A percentile compares a stretch with the other conserved stretches of the same genome.
These are phyloP conservation scores for Neonectria punicea DNA, from an alignment of 2,329 filamentous ascomycete species.

Conservation along the genomic window DNA sequence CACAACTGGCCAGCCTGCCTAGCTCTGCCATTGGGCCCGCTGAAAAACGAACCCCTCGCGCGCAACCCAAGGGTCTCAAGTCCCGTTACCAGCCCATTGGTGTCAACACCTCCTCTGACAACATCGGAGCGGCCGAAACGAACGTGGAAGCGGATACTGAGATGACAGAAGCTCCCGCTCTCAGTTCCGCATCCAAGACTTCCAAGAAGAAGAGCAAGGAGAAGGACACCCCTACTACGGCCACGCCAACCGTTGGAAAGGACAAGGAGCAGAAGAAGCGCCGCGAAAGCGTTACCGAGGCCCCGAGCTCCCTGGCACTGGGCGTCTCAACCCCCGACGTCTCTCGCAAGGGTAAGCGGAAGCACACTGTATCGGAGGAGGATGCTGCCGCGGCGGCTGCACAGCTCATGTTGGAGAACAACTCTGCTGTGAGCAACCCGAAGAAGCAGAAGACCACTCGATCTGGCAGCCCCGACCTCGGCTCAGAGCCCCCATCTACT, in stretches of 20 bases:
- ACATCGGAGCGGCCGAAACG: slow-evolving; percentile 55
- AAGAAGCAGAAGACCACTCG: slow-evolving; percentile 53
- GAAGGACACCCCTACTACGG: slow-evolving; percentile 30
- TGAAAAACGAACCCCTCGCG: slow-evolving; percentile 63
- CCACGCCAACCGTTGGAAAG: slow-evolving; percentile 38
- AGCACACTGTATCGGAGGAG: slow-evolving; percentile 51
- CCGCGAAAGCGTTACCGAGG: slow-evolving; percentile 22
- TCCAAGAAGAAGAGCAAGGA: slow-evolving; percentile 46
- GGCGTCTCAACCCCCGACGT: slow-evolving; percentile 35
- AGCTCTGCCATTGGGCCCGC: slow-evolving; percentile 52
- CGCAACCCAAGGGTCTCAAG: slow-evolving; percentile 74
- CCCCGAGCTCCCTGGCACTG: slow-evolving; percentile 27
- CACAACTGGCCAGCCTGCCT: slow-evolving; percentile 55
- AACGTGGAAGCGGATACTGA: slow-evolving; percentile 58
- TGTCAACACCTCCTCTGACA: slow-evolving; percentile 49
- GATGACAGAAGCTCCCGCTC: slow-evolving; percentile 54
- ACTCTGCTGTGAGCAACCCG: slow-evolving; percentile 53
- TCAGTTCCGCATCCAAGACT: slow-evolving; percentile 34
- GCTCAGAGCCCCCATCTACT: slow-evolving; percentile 43
- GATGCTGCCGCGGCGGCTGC: slow-evolving; percentile 49
- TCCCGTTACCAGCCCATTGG: slow-evolving; percentile 76
- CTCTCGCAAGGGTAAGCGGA: slow-evolving; percentile 51
- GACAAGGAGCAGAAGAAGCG: slow-evolving; percentile 48
- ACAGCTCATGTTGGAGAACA: slow-evolving; percentile 49
- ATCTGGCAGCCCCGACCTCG: slow-evolving; percentile 48